Conservation (phyloP, 192 early-diverging fungal genomes). For the Jimgerdemannia lactiflua region DNA sequence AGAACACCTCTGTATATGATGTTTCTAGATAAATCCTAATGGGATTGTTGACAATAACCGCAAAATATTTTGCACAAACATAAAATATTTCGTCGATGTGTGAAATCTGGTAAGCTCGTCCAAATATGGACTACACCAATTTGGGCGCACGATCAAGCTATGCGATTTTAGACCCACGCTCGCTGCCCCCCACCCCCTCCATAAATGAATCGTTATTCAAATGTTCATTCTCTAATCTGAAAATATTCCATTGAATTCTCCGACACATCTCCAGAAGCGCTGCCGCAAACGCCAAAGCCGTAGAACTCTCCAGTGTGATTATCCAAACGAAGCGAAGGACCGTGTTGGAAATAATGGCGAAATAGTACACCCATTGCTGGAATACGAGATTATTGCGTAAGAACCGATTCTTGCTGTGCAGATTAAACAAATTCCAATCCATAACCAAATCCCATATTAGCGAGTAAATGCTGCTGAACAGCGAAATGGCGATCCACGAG, state of each 20-base stretch:
- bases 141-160: too few relatives aligned
- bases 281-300: slow-evolving; percentile 12
- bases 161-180: too few relatives aligned
- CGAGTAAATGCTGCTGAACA: slow-evolving; percentile 16
- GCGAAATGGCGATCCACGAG: slow-evolving; percentile 11
- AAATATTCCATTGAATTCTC: slow-evolving; percentile 78
- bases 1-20: too few relatives aligned
- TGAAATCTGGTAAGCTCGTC: too few relatives aligned
- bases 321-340: slow-evolving; percentile 69
- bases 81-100: too few relatives aligned
- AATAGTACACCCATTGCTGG: slow-evolving; percentile 56
- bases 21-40: too few relatives aligned
- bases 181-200: too few relatives aligned
- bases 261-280: slow-evolving; percentile 31
- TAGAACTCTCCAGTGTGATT: slow-evolving; percentile 16
- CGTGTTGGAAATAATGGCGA: slow-evolving; percentile 62
- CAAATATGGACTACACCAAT: too few relatives aligned
- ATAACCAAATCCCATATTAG: slow-evolving; percentile 30
- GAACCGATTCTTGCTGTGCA: slow-evolving; percentile 12
- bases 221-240: slow-evolving; percentile 73
- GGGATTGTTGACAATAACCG: too few relatives aligned
- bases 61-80: too few relatives aligned
- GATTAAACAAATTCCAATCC: slow-evolving; percentile 31
- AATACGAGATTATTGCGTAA: slow-evolving; percentile 28
- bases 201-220: too few relatives aligned